These are phyloP conservation scores for Penicillium antarcticum DNA, from an alignment of 495 filamentous ascomycete genomes.

Conservation along the genomic window DNA sequence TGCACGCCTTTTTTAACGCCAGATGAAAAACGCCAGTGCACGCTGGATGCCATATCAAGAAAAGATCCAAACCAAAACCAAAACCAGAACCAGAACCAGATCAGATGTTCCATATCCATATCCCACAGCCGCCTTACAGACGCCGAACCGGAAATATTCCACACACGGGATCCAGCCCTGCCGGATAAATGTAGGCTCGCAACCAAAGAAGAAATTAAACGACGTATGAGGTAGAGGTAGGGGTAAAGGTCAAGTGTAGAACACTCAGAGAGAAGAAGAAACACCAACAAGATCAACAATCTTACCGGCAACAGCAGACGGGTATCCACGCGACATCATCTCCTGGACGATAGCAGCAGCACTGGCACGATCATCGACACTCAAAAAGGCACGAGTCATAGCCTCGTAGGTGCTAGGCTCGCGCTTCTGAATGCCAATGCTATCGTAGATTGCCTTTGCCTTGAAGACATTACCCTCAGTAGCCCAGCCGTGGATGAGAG, in stretches of 20 bases:
- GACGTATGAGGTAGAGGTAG: slow-evolving; percentile 4
- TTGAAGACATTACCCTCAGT: slow-evolving; percentile 74
- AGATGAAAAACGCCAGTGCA: slow-evolving; percentile 23
- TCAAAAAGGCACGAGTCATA: slow-evolving; percentile 91
- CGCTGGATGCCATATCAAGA: slow-evolving; percentile 33
- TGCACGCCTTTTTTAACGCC: slow-evolving; percentile 22
- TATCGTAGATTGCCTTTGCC: slow-evolving; percentile 73
- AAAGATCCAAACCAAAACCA: slow-evolving; percentile 13
- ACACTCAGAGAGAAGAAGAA: slow-evolving; percentile 26
- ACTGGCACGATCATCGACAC: slow-evolving; percentile 69
- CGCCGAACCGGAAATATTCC: slow-evolving; percentile 27
- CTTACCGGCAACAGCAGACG: slow-evolving; percentile 85
- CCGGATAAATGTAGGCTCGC: slow-evolving; percentile 20
- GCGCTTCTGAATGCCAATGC: slow-evolving; percentile 67
- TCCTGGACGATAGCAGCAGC: slow-evolving; percentile 80
- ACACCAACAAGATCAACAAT: slow-evolving; percentile 80
- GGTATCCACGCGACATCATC: slow-evolving; percentile 89
- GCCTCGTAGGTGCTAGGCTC: slow-evolving; percentile 99
- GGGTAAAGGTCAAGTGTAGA: background rate
- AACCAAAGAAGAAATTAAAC: slow-evolving; percentile 19
- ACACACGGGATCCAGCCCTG: slow-evolving; percentile 41
- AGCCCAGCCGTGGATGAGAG: slow-evolving; percentile 98
- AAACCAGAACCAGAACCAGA: slow-evolving; percentile 13
- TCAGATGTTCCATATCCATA: slow-evolving; percentile 19
- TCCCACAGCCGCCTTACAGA: slow-evolving; percentile 30